Evolutionary conservation across 192 early-diverging fungal genomes (phyloP), one percentile per base, ranked within the genome.

Genomic region (Haplosporangium gracile): DNA sequence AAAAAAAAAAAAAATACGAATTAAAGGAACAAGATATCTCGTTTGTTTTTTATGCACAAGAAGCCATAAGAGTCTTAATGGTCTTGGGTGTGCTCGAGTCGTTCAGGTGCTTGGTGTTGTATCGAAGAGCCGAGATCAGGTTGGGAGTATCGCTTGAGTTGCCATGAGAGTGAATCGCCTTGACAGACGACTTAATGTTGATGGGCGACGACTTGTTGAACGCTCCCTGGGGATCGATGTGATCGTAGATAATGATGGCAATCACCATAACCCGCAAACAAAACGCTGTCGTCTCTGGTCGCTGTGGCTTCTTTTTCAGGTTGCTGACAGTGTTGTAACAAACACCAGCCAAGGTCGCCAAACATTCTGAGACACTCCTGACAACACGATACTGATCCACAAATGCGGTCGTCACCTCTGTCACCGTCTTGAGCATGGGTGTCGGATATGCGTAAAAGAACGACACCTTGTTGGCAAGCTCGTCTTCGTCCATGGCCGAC

Each of bases 391-490:
- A 68, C 77, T 90, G 90, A 9, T 80, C 90, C n/a, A 96, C 94
- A 77, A 91, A 95, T 32, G 91, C 78, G 53, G 92, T 92, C 22
- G 94, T 94, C 70, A 95, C 93, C 71, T 97, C 96, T 34, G 96
- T 97, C 9, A 99, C 91, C 34, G 92, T 89, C 90, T 95, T 97
- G 36, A 97, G 91, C 95, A 99, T 96, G 2, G 98, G 97, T 42
- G 94, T 97, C 72, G 97, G 94, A 89, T 99, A 96, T 24, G 98
- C 98, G 80, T 96, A 98, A 89, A 99, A 99, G 69, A 99, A 91
- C 24, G 98, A 98, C 92, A 99, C 97, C 24, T 92, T 89, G 85
- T 98, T 98, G 40, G 98, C 97, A 15, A 96, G 89, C 57, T 97
- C 97, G 79, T 97, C 97, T 72, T 93, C 91, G 53, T 95, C 90